Conservation (phyloP, 371 early-diverging fungal species). For the Mortierella sp. region DNA sequence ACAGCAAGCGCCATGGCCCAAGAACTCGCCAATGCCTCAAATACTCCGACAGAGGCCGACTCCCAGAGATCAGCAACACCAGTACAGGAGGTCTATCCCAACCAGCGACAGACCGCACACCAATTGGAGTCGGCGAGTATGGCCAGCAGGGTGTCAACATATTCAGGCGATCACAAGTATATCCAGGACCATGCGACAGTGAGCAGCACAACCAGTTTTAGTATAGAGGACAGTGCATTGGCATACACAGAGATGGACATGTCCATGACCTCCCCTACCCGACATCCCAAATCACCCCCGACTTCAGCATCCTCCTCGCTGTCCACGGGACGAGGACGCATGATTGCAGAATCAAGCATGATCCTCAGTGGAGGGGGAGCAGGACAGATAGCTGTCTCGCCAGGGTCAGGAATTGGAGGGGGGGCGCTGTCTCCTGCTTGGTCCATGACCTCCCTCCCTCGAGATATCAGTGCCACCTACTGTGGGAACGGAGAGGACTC, state of each 20-base stretch:
- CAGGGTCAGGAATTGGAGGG: constrained; percentile 2
- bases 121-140: background rate
- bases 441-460: constrained; percentile 51
- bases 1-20: background rate
- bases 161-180: background rate
- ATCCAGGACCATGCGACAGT: constrained; percentile 14
- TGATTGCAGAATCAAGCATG: constrained; percentile 41
- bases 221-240: constrained; percentile 12
- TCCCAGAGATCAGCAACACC: constrained; percentile 3
- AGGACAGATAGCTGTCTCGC: background rate
- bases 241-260: constrained; percentile 19
- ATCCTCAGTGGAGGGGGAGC: constrained; percentile 24
- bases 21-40: background rate
- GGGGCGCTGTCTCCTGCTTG: constrained; percentile 48
- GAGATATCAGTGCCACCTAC: constrained; percentile 46
- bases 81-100: background rate
- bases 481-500: constrained; percentile 7
- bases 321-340: constrained; percentile 25
- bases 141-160: background rate
- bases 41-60: background rate
- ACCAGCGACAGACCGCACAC: background rate
- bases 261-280: constrained; percentile 33
- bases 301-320: constrained; percentile 36
- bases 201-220: constrained; percentile 15
- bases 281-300: constrained; percentile 29